Percentiles rank a stretch among this genome's conserved stretches.
Evolutionary conservation across 257 asterid genomes (phyloP).

Genomic region (Prunella vulgaris): DNA sequence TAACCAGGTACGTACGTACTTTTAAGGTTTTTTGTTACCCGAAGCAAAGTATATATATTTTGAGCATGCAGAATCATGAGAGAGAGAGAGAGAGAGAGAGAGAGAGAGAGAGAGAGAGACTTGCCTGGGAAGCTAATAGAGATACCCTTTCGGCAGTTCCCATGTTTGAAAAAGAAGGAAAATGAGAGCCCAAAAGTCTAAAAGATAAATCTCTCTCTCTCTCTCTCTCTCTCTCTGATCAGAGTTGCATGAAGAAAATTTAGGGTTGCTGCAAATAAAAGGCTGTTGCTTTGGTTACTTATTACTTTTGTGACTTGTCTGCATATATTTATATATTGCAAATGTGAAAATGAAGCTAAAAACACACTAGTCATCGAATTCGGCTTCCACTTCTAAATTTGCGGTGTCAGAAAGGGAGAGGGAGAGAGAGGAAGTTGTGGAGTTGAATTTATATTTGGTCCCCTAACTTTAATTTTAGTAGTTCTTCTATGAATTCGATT

Average conservation of each 20-base stretch:
- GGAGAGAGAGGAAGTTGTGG: too few species aligned
- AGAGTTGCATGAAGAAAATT: neutral
- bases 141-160: conserved; percentile 42
- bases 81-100: neutral
- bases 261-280: conserved; percentile 1
- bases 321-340: neutral
- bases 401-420: neutral
- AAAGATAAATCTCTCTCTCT: neutral
- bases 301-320: neutral
- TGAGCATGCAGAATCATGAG: neutral
- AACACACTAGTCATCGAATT: conserved; percentile 15
- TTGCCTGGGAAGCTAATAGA: conserved; percentile 32
- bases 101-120: conserved; percentile 10
- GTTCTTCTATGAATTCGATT: too few species aligned
- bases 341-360: conserved; percentile 26
- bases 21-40: conserved; percentile 4
- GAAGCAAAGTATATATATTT: conserved; percentile 24
- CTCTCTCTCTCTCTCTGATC: too few species aligned
- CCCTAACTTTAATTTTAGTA: too few species aligned
- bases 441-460: too few species aligned
- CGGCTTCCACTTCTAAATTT: conserved; percentile 22
- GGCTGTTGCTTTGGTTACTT: conserved; percentile 11
- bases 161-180: conserved; percentile 33
- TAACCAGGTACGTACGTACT: neutral
- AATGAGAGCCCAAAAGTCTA: conserved; percentile 17